These are phyloP conservation scores for Rubus idaeus DNA, from an alignment of 306 rosid species.

Conservation along the genomic window DNA sequence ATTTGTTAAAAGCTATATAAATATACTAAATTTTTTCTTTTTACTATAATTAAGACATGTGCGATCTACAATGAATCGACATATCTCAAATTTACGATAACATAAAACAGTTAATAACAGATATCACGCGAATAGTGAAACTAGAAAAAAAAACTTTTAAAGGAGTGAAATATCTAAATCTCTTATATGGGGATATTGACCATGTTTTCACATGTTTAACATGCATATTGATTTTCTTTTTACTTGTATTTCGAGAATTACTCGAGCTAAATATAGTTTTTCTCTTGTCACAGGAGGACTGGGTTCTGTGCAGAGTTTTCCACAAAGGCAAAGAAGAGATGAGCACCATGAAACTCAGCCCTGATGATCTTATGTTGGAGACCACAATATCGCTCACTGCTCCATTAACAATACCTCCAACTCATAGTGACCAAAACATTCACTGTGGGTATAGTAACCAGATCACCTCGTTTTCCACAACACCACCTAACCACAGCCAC, in stretches of 20 bases:
- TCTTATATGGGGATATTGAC: no score
- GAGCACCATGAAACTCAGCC: conserved; percentile 40
- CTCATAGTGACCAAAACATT: conserved; percentile 32
- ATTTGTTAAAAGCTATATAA: no score
- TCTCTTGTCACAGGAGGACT: conserved; percentile 73
- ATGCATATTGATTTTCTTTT: neutral
- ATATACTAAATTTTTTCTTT: no score
- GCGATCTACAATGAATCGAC: no score
- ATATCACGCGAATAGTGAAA: no score
- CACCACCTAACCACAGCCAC: conserved; percentile 33
- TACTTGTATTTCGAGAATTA: neutral
- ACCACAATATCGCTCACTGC: conserved; percentile 20
- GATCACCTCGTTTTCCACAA: conserved; percentile 46
- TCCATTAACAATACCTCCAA: conserved; percentile 39
- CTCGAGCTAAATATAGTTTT: conserved; percentile 29
- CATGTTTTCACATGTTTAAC: no score
- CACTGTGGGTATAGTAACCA: conserved; percentile 49
- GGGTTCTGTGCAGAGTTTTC: conserved; percentile 95
- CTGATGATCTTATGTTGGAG: conserved; percentile 38
- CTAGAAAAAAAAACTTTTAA: no score
- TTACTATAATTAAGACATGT: no score
- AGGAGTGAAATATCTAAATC: no score
- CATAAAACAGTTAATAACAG: no score
- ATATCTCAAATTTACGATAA: no score
- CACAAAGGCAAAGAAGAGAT: conserved; percentile 72